Evolutionary conservation across 2,329 filamentous ascomycete species (phyloP).

Genomic region (Thelonectria olida): DNA sequence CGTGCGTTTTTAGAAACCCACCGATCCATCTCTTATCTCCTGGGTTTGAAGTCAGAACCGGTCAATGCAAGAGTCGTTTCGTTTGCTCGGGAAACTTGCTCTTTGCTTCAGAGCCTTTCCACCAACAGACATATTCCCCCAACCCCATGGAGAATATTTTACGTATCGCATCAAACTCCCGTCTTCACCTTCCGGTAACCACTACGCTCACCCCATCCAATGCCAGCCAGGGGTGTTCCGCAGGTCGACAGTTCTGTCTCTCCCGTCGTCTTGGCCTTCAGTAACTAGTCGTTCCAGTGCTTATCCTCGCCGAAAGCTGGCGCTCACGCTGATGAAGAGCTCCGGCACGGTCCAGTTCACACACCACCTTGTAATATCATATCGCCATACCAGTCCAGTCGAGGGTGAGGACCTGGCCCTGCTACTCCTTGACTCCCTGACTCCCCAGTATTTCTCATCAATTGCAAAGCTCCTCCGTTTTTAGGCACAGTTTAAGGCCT

Average conservation of each 20-base stretch:
- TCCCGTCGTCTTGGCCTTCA: constrained; percentile 12
- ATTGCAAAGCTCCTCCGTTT: constrained; percentile 1
- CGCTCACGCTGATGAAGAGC: constrained; percentile 18
- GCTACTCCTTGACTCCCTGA: constrained; percentile 12
- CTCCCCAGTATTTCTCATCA: constrained; percentile 25
- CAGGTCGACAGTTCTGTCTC: constrained; percentile 5
- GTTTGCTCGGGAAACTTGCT: too few species aligned
- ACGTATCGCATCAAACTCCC: background rate
- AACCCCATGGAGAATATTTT: background rate
- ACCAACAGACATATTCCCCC: too few species aligned
- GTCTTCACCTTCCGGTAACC: background rate
- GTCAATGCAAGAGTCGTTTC: too few species aligned
- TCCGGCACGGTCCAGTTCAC: constrained; percentile 15
- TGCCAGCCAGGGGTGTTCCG: constrained; percentile 1
- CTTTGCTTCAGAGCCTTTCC: too few species aligned
- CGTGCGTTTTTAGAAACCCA: constrained; percentile 10
- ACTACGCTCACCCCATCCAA: constrained; percentile 15
- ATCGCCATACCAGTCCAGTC: background rate
- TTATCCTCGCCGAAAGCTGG: constrained; percentile 24
- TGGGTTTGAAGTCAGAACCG: background rate
- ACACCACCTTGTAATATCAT: background rate
- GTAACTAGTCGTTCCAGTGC: constrained; percentile 16
- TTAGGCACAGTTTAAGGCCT: constrained; percentile 31
- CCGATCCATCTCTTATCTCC: constrained; percentile 20
- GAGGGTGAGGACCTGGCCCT: too few species aligned